Base-by-base conservation (phyloP, 2,329 filamentous ascomycete species). In the Aspergillus piperis region DNA sequence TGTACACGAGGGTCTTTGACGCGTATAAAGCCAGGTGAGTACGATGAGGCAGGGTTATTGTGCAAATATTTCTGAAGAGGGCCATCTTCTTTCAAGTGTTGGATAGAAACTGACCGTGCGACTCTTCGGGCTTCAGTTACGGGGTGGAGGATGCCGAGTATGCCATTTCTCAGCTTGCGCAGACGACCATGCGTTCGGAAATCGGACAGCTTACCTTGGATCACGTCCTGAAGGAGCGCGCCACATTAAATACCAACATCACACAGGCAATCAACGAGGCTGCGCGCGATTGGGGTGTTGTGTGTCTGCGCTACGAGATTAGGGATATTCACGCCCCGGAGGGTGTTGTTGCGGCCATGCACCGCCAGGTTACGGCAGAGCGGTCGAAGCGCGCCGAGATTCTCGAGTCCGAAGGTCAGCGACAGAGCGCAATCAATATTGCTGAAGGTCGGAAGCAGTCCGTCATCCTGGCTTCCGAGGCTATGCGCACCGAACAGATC, bases 201-300 rank as follows among this genome's bases (percentile, higher is more conserved):
- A 99, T 99, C 71, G 95, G 95, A 66, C 95, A 98, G 78, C 84
- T 99, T 62, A 91, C 92, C 0, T 90, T 99, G 70, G 95, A 99
- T 78, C 94, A 99, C 79, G 95, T 99, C 48, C 86, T 99, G 60
- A 98, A 98, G 77, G 95, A 99, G 83, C 92, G 95, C 65, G 92
- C 93, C 3, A 91, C 92, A 19, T 88, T 99, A 68, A 99, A 99
- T 82, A 92, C 88, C 66, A 98, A 99, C 80, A 99, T 99, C 75
- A 98, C 95, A n/a, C 89, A 91, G 59, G 94, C 95, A 47, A 98
- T 99, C 84, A 99, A 99, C 77, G 94, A 98, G 77, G 95, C 95
- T 1, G 94, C 95, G 4, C 90, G 96, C 71, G 94, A 94, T 57
- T 99, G 95, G 95, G 95, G 95, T 61, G 92, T 99, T 19, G 91